Conservation (phyloP, 345 rosid species). For the Bruguiera sexangula region DNA sequence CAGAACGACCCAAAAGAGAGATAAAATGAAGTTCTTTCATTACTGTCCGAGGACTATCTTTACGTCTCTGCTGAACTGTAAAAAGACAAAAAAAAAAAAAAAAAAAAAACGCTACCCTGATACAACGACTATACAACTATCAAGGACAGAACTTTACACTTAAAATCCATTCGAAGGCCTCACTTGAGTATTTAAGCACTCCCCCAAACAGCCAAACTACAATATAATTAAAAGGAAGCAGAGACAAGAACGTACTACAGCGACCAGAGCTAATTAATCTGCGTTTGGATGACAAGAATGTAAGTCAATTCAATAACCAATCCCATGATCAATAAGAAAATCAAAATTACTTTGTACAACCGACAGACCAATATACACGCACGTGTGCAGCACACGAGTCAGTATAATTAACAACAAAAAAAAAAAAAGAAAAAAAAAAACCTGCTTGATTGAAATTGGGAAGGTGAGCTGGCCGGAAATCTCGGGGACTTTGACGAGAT, state of each 20-base stretch:
- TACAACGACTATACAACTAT: not conserved
- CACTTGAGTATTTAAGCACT: not conserved
- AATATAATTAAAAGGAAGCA: too few relatives aligned
- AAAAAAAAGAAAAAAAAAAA: not conserved
- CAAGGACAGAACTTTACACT: not conserved
- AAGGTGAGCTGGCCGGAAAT: constrained; percentile 28
- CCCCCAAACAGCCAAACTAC: not conserved
- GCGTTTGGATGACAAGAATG: too few relatives aligned
- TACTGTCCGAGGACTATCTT: not conserved
- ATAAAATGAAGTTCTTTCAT: not conserved
- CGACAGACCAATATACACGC: too few relatives aligned
- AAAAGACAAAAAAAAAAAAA: not conserved
- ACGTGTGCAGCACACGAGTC: too few relatives aligned
- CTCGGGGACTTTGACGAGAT: constrained; percentile 32
- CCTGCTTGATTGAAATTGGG: constrained; percentile 35
- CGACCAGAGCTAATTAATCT: too few relatives aligned
- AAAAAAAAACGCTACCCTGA: not conserved
- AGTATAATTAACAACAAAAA: not conserved
- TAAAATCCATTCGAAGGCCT: not conserved
- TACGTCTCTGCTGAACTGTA: not conserved
- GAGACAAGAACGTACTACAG: too few relatives aligned
- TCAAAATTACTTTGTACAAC: too few relatives aligned
- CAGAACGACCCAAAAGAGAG: not conserved
- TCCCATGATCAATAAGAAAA: too few relatives aligned
- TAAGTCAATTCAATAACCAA: too few relatives aligned